These are phyloP conservation scores for Aristolochia californica DNA, from an alignment of 164 flowering plant species.

Conservation along the genomic window DNA sequence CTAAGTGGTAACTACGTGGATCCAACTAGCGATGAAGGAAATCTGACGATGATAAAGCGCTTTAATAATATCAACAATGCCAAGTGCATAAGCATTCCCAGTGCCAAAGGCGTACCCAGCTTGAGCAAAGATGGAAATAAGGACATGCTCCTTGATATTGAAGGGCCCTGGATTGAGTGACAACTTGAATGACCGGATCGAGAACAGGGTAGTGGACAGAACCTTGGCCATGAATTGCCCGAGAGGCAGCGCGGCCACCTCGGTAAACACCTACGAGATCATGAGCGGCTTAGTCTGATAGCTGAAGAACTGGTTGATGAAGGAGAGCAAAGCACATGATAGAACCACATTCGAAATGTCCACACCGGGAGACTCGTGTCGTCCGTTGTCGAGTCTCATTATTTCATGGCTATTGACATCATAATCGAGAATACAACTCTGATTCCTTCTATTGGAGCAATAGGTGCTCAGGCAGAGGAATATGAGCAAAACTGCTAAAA, in stretches of 20 bases:
- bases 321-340: slow-evolving; percentile 58
- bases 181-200: slow-evolving; percentile 23
- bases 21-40: slow-evolving; percentile 51
- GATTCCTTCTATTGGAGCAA: too few species aligned
- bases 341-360: slow-evolving; percentile 94
- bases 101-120: slow-evolving; percentile 64
- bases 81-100: slow-evolving; percentile 53
- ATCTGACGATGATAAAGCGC: slow-evolving; percentile 50
- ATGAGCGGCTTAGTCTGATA: slow-evolving; percentile 63
- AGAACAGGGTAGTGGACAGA: slow-evolving; percentile 34
- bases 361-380: slow-evolving; percentile 77
- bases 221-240: slow-evolving; percentile 54
- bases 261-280: slow-evolving; percentile 52
- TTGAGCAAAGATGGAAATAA: slow-evolving; percentile 64
- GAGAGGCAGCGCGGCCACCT: slow-evolving; percentile 52
- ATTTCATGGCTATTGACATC: too few species aligned
- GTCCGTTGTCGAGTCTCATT: slow-evolving; percentile 62
- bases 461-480: too few species aligned
- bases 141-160: slow-evolving; percentile 72
- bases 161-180: slow-evolving; percentile 72
- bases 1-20: slow-evolving; percentile 27
- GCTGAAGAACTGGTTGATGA: slow-evolving; percentile 76
- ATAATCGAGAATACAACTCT: too few species aligned
- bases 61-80: slow-evolving; percentile 47
- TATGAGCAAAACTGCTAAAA: too few species aligned